Conservation (phyloP, 2,329 filamentous ascomycete species). For the Scytalidium lignicola region DNA sequence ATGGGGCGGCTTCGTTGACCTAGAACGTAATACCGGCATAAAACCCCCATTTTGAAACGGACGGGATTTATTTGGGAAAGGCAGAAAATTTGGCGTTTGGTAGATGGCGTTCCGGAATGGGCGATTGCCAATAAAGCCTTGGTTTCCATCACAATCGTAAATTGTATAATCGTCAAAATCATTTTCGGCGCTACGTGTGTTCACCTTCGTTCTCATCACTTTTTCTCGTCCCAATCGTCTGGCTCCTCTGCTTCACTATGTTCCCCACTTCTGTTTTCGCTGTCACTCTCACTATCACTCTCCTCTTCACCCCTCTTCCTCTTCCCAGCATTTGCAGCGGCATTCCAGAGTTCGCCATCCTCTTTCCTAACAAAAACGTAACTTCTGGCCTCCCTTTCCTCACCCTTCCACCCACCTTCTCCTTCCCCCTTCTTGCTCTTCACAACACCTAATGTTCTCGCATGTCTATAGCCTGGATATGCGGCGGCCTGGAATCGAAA, state of each 20-base stretch:
- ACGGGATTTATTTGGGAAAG: neutral
- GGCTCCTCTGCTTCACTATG: constrained; percentile 25
- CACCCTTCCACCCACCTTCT: constrained; percentile 43
- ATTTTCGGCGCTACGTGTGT: constrained; percentile 5
- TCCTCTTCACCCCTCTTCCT: constrained; percentile 20
- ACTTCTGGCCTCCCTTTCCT: constrained; percentile 49
- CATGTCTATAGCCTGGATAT: constrained; percentile 72
- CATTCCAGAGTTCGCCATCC: constrained; percentile 29
- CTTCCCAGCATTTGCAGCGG: constrained; percentile 24
- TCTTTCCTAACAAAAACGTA: constrained; percentile 59
- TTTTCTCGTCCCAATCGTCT: constrained; percentile 18
- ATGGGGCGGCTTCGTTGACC: constrained; percentile 2
- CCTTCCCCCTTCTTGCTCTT: constrained; percentile 40
- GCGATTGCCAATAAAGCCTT: neutral
- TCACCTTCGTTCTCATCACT: constrained; percentile 15
- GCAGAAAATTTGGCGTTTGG: neutral
- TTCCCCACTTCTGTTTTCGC: constrained; percentile 22
- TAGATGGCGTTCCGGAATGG: neutral
- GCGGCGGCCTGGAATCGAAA: constrained; percentile 61
- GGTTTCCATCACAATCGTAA: constrained; percentile 1
- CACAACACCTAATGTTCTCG: constrained; percentile 65
- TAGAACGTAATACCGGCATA: neutral
- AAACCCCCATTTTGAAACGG: neutral
- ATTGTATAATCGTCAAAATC: constrained; percentile 3
- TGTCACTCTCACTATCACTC: constrained; percentile 18